phyloP scores from a whole-genome alignment of 2,329 filamentous ascomycete species.

The Rutstroemia sydowiana region DNA sequence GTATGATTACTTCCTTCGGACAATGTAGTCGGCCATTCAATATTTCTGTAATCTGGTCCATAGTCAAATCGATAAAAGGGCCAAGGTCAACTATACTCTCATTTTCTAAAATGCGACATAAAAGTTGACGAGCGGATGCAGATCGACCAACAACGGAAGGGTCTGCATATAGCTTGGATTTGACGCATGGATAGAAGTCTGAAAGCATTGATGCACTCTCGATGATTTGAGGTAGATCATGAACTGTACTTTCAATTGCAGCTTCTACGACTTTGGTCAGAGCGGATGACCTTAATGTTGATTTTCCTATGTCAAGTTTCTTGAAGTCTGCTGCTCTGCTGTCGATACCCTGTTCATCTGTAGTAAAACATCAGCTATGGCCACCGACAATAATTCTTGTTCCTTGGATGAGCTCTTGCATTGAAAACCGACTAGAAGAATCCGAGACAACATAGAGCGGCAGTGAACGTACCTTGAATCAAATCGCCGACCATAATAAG shows the following conservation, averaged over 20 bases:
- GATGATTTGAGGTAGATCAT: conserved; percentile 1
- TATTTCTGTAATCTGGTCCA: not conserved
- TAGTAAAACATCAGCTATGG: too few species aligned
- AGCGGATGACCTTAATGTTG: not conserved
- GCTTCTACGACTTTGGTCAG: not conserved
- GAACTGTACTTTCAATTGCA: not conserved
- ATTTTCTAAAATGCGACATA: not conserved
- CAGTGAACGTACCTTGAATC: not conserved
- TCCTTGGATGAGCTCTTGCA: too few species aligned
- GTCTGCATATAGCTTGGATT: conserved; percentile 1
- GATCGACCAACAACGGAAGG: not conserved
- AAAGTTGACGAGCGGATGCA: not conserved
- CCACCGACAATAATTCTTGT: too few species aligned
- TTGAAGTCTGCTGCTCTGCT: not conserved
- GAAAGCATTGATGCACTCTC: not conserved
- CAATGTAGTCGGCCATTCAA: not conserved
- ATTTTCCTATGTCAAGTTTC: not conserved
- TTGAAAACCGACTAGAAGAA: too few species aligned
- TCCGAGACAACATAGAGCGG: not conserved
- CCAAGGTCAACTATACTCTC: conserved; percentile 2
- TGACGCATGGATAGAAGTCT: conserved; percentile 3
- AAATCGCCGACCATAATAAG: not conserved
- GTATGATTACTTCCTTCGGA: not conserved
- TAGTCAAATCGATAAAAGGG: not conserved
- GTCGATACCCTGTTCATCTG: too few species aligned